Evolutionary conservation across 2,329 filamentous ascomycete genomes (phyloP), one percentile per base, ranked within the genome.

Genomic region (Colletotrichum gloeosporioides): DNA sequence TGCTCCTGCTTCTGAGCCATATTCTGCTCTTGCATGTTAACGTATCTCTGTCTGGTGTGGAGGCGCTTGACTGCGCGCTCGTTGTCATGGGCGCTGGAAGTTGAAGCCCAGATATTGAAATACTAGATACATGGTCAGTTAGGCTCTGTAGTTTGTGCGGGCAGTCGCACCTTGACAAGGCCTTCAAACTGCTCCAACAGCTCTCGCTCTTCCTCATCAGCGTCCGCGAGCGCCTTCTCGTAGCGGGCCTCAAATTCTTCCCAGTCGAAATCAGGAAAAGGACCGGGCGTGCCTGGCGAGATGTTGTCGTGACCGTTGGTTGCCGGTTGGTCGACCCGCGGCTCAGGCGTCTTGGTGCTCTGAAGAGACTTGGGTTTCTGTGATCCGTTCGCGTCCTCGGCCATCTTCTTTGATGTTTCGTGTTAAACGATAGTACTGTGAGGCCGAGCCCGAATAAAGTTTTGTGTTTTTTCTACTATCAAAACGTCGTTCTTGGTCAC

Each of bases 21-120:
- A 31, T 89, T 90, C 53, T 91, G 87, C 82, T 98, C 96, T 0
- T 93, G 92, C 59, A 95, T 88, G 77, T 93, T 92, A 34, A 98
- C 95, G 82, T 93, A 94, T 77, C 92, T 89, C 82, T 94, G 92
- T 77, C 96, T 92, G 3, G 96, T 98, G 81, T 93, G 94, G 62
- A 98, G 89, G 71, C 96, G 92, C 84, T 96, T 96, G 78, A 92
- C 89, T 29, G 95, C 94, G 72, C 96, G 91, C 75, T 93, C 93
- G 71, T 94, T 92, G 83, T 98, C 96, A 77, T 95, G 92, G 13
- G 88, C 86, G 36, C 92, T 90, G 1, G 94, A 93, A 15, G 94
- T 92, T 25, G 93, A 89, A 29, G 95, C 94, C 96, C 96, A 98
- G 44, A 93, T 86, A 74, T 90, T 90, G 83, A 98, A 98, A 82